Conservation (phyloP, 2,329 filamentous ascomycete species). For the Scolecobasidium constrictum region DNA sequence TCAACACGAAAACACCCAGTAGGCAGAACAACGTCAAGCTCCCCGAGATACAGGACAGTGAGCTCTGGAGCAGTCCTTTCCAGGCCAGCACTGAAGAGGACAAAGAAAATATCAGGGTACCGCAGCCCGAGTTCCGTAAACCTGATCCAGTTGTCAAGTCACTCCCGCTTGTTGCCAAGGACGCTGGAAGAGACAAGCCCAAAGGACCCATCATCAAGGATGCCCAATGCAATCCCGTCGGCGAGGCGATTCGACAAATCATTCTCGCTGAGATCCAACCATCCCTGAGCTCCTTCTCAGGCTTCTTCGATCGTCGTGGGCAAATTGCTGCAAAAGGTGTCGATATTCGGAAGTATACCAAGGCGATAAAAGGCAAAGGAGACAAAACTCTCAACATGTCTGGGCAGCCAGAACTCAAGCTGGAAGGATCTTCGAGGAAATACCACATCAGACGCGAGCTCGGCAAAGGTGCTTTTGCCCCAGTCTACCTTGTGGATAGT, state of each 20-base stretch:
- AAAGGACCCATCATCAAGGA: constrained; percentile 74
- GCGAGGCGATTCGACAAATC: constrained; percentile 59
- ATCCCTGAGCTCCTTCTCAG: constrained; percentile 60
- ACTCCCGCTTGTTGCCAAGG: constrained; percentile 2
- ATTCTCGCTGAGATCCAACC: constrained; percentile 69
- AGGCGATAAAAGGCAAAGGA: constrained; percentile 48
- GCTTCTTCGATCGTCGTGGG: constrained; percentile 64
- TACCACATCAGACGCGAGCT: constrained; percentile 80
- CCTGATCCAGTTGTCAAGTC: not conserved
- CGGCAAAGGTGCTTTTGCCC: constrained; percentile 87
- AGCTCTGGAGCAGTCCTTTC: constrained; percentile 58
- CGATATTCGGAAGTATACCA: constrained; percentile 76
- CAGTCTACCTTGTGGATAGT: constrained; percentile 83
- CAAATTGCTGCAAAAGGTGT: constrained; percentile 53
- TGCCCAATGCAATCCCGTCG: constrained; percentile 77
- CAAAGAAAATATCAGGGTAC: constrained; percentile 25
- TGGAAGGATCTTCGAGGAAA: constrained; percentile 51
- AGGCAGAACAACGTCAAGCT: constrained; percentile 34
- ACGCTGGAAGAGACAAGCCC: constrained; percentile 21
- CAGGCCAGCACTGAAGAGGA: constrained; percentile 48
- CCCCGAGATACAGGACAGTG: constrained; percentile 30
- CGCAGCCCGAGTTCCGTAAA: constrained; percentile 3
- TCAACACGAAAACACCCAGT: constrained; percentile 67
- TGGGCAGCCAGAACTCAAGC: constrained; percentile 54
- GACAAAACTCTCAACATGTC: constrained; percentile 53